Percentiles rank a stretch among this genome's conserved stretches.
Evolutionary conservation across 108 stramenopile genomes (phyloP).

Genomic region (Aurantiochytrium sp.): DNA sequence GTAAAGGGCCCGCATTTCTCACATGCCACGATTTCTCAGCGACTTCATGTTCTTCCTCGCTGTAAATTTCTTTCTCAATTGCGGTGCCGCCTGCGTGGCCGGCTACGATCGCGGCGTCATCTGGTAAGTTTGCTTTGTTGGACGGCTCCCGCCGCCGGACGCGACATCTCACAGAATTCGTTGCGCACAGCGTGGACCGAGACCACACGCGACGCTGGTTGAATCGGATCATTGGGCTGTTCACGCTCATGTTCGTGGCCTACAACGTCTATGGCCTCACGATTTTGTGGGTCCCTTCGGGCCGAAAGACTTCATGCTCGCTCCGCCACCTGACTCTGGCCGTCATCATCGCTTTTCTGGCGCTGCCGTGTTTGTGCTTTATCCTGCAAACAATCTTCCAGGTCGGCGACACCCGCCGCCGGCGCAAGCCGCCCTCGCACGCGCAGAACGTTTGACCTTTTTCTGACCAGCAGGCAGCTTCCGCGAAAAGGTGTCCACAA

Average conservation of each 20-base stretch:
- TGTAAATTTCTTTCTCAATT: background rate
- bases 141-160: too few relatives aligned
- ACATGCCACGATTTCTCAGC: too few relatives aligned
- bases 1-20: too few relatives aligned
- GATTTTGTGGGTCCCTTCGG: background rate
- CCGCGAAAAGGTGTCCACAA: too few relatives aligned
- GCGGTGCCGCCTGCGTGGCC: background rate
- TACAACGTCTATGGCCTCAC: slow-evolving; percentile 4
- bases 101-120: background rate
- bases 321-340: background rate
- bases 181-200: background rate
- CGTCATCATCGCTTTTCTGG: background rate
- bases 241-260: background rate
- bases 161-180: background rate
- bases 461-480: too few relatives aligned
- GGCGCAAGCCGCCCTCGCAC: background rate
- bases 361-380: slow-evolving; percentile 12
- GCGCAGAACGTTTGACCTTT: too few relatives aligned
- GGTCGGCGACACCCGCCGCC: background rate
- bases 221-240: background rate
- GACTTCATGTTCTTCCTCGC: background rate
- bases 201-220: background rate
- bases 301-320: background rate
- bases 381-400: background rate
- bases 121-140: background rate